Evolutionary conservation across 495 filamentous ascomycete genomes (phyloP).

Genomic region (Penicillium arizonense): DNA sequence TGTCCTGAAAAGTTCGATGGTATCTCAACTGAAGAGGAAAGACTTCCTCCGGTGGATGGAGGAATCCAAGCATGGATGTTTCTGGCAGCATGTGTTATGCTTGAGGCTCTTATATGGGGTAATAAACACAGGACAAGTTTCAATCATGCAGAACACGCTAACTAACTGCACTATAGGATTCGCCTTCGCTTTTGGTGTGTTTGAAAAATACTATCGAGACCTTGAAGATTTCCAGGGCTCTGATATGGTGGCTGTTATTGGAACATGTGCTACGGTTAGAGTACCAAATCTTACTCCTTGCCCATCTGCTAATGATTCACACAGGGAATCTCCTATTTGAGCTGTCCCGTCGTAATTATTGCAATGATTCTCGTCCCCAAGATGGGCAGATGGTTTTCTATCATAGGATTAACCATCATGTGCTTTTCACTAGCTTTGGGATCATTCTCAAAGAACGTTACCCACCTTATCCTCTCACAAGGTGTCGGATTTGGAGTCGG

Average conservation of each 20-base stretch:
- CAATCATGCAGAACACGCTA: neutral
- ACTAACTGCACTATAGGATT: constrained; percentile 13
- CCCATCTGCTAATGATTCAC: neutral
- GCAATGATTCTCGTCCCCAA: constrained; percentile 22
- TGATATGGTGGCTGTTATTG: constrained; percentile 44
- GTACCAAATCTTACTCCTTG: neutral
- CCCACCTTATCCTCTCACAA: constrained; percentile 50
- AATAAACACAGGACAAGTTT: neutral
- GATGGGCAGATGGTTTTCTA: constrained; percentile 14
- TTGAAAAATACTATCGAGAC: constrained; percentile 31
- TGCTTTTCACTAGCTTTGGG: constrained; percentile 39
- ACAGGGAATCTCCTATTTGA: constrained; percentile 23
- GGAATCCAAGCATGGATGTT: constrained; percentile 13
- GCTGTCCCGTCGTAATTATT: constrained; percentile 12
- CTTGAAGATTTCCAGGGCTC: constrained; percentile 24
- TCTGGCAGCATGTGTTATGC: constrained; percentile 8
- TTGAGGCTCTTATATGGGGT: constrained; percentile 13
- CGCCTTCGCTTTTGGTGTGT: constrained; percentile 24
- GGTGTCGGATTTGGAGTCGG: constrained; percentile 51
- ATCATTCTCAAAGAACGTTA: constrained; percentile 43
- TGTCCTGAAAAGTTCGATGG: constrained; percentile 5
- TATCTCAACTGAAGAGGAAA: neutral
- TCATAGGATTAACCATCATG: constrained; percentile 28
- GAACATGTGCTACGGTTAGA: constrained; percentile 47
- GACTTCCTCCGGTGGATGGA: constrained; percentile 4